A percentile compares a stretch with the other conserved stretches of the same genome.
phyloP scores from a whole-genome alignment of 23 red algal species.

The Gracilaria vermiculophylla region DNA sequence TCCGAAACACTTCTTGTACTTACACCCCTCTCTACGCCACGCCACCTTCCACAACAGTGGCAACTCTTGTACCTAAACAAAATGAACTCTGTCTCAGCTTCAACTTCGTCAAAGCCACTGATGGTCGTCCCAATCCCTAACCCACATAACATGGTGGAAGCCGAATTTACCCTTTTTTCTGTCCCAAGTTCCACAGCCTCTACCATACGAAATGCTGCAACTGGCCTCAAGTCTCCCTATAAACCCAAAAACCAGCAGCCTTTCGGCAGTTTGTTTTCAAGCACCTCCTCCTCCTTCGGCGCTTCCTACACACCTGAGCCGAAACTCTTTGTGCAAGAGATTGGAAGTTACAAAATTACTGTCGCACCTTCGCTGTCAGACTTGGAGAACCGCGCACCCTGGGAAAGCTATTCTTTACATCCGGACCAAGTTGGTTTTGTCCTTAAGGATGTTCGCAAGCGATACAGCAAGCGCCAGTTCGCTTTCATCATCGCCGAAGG shows the following conservation, averaged over 20 bases:
- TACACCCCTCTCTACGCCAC: neutral
- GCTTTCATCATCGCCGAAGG: neutral
- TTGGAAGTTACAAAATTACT: neutral
- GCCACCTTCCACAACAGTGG: neutral
- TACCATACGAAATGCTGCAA: neutral
- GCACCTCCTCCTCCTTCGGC: too few species aligned
- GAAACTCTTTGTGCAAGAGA: neutral
- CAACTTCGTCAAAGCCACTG: neutral
- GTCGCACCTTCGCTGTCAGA: neutral
- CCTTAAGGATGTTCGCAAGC: neutral
- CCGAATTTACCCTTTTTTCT: neutral
- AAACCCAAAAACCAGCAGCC: too few species aligned
- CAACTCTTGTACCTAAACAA: neutral
- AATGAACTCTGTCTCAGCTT: neutral
- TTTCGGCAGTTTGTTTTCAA: too few species aligned
- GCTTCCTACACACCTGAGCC: too few species aligned
- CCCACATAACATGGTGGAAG: neutral
- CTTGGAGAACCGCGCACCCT: neutral
- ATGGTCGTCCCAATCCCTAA: slow-evolving; percentile 12
- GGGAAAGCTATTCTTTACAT: neutral
- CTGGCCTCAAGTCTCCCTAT: neutral
- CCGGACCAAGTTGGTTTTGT: neutral
- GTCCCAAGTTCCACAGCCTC: neutral
- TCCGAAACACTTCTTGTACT: neutral
- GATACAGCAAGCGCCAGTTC: neutral